These are phyloP conservation scores for Neonectria faginata DNA, from an alignment of 2,329 filamentous ascomycete species.

Conservation along the genomic window DNA sequence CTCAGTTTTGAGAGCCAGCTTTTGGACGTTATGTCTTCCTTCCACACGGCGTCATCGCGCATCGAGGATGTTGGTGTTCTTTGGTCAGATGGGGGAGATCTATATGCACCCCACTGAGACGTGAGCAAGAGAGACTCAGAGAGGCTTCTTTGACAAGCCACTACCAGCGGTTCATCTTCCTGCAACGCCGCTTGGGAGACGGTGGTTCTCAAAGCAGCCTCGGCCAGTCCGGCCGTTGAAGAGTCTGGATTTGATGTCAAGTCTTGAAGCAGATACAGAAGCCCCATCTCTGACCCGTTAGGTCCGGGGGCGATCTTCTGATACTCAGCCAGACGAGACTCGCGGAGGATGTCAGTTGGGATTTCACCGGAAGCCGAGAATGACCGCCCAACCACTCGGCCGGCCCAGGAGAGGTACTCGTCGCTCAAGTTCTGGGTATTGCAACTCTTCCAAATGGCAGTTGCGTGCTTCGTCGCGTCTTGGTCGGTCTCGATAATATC, in stretches of 20 bases:
- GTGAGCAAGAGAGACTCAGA: conserved; percentile 63
- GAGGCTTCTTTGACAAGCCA: conserved; percentile 64
- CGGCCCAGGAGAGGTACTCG: conserved; percentile 86
- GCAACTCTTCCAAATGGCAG: conserved; percentile 82
- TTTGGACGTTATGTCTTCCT: conserved; percentile 55
- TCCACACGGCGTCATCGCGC: conserved; percentile 47
- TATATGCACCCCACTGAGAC: conserved; percentile 69
- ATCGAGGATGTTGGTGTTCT: conserved; percentile 14
- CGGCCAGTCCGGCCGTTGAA: conserved; percentile 68
- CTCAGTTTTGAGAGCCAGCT: conserved; percentile 74
- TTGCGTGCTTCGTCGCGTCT: conserved; percentile 70
- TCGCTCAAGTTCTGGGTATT: conserved; percentile 70
- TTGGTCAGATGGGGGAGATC: conserved; percentile 66
- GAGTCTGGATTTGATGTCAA: conserved; percentile 70
- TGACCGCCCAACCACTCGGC: conserved; percentile 83
- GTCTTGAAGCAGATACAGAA: conserved; percentile 71
- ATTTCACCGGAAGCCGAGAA: conserved; percentile 82
- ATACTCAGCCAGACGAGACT: conserved; percentile 67
- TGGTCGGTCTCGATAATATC: conserved; percentile 78
- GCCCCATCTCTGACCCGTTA: conserved; percentile 70
- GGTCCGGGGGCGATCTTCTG: conserved; percentile 59
- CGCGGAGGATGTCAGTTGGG: conserved; percentile 68
- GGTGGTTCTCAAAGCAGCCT: conserved; percentile 68
- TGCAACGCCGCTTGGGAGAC: conserved; percentile 64
- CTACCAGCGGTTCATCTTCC: conserved; percentile 60